These are phyloP conservation scores for Senecio squalidus DNA, from an alignment of 140 eudicot species.

Conservation along the genomic window DNA sequence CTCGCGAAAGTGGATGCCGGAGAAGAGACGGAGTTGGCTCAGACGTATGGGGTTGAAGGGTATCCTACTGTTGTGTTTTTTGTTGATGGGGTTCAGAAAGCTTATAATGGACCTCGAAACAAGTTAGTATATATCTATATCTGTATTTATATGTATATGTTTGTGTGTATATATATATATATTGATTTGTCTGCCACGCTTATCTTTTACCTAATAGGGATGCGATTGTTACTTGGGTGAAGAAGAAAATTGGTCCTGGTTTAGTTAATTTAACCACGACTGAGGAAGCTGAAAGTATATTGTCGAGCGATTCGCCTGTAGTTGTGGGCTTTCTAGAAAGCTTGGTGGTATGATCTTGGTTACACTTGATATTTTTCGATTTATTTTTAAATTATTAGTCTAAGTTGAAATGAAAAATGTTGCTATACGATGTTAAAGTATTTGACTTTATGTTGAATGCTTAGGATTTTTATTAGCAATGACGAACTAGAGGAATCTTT, in stretches of 20 bases:
- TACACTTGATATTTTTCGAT: neutral
- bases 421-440: conserved; percentile 3
- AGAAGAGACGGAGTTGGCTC: conserved; percentile 59
- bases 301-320: conserved; percentile 46
- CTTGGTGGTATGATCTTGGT: conserved; percentile 45
- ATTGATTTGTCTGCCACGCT: neutral
- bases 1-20: conserved; percentile 80
- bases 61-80: conserved; percentile 63
- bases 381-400: neutral
- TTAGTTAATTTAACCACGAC: conserved; percentile 42
- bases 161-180: neutral
- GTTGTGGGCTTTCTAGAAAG: conserved; percentile 56
- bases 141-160: neutral
- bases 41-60: conserved; percentile 59
- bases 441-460: too few relatives aligned
- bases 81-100: conserved; percentile 49
- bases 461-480: too few relatives aligned
- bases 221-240: conserved; percentile 75
- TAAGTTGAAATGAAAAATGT: neutral
- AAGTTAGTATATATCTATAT: conserved; percentile 41
- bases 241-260: conserved; percentile 76
- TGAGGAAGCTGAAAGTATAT: conserved; percentile 61
- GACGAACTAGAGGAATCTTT: too few relatives aligned
- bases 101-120: conserved; percentile 53
- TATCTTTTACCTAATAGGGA: conserved; percentile 40